Conservation (phyloP, 352 stramenopile species). For the Phytophthora ohioensis region DNA sequence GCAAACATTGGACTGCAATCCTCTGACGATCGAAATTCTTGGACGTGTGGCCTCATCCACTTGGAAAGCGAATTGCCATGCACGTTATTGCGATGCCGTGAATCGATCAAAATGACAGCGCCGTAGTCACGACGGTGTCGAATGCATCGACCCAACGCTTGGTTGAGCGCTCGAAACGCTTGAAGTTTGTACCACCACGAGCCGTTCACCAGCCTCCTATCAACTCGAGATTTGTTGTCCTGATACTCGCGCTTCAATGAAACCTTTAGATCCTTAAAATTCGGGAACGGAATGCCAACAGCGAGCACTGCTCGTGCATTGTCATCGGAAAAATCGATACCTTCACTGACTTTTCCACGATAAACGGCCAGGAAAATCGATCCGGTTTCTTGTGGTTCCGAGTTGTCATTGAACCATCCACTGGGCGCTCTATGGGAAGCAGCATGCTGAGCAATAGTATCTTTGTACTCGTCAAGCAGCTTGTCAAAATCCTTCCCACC, state of each 20-base stretch:
- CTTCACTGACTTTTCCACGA: conserved; percentile 98
- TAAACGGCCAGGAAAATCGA: conserved; percentile 98
- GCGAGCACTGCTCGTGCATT: conserved; percentile 96
- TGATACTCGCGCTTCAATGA: conserved; percentile 81
- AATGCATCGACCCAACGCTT: conserved; percentile 98
- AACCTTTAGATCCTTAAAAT: conserved; percentile 92
- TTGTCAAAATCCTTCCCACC: conserved; percentile 84
- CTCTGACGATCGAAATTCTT: conserved; percentile 65
- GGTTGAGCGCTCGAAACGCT: conserved; percentile 98
- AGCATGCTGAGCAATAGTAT: conserved; percentile 43
- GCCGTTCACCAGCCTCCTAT: conserved; percentile 67
- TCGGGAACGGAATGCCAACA: conserved; percentile 97
- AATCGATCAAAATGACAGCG: conserved; percentile 97
- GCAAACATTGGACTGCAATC: conserved; percentile 55
- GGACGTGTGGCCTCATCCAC: conserved; percentile 76
- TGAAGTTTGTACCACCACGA: conserved; percentile 97
- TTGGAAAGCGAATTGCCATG: conserved; percentile 72
- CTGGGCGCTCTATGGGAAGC: conserved; percentile 22
- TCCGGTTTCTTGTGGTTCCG: conserved; percentile 57
- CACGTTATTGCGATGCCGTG: conserved; percentile 60
- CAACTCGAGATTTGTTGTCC: conserved; percentile 62
- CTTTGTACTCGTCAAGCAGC: conserved; percentile 76
- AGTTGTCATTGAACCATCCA: conserved; percentile 16
- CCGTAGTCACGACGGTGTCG: conserved; percentile 98
- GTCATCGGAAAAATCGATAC: conserved; percentile 98